Conservation (phyloP, 208 protist species). For the Acanthamoeba triangularis region DNA sequence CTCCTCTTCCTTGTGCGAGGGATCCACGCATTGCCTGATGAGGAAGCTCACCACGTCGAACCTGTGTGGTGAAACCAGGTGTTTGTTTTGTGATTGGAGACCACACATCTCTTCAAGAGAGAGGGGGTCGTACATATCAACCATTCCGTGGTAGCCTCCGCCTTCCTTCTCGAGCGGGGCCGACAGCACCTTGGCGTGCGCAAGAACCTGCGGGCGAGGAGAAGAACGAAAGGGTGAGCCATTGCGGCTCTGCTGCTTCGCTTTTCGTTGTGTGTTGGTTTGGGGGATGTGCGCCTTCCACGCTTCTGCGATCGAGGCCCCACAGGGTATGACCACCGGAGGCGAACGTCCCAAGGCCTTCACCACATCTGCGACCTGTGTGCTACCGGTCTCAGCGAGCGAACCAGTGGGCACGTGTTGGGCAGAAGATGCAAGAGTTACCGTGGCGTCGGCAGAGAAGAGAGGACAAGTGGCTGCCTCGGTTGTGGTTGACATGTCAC, state of each 20-base stretch:
- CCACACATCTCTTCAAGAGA: no score
- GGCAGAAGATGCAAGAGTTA: not conserved
- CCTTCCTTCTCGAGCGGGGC: constrained; percentile 4
- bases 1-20: constrained; percentile 1
- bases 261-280: not conserved
- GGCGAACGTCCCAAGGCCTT: not conserved
- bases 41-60: constrained; percentile 66
- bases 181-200: not conserved
- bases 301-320: not conserved
- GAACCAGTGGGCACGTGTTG: no score
- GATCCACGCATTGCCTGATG: not conserved
- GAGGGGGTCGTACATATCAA: constrained; percentile 39
- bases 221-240: not conserved
- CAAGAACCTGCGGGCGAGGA: not conserved
- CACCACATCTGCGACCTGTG: not conserved
- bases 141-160: constrained; percentile 19
- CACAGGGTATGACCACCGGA: not conserved
- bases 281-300: not conserved
- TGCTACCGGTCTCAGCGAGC: not conserved
- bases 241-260: not conserved
- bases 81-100: no score
- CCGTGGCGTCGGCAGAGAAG: not conserved
- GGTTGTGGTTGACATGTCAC: not conserved
- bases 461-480: not conserved
- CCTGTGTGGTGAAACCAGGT: no score